Evolutionary conservation across 768 basidiomycete genomes (phyloP).

Genomic region (Leucosporidium creatinivorum): DNA sequence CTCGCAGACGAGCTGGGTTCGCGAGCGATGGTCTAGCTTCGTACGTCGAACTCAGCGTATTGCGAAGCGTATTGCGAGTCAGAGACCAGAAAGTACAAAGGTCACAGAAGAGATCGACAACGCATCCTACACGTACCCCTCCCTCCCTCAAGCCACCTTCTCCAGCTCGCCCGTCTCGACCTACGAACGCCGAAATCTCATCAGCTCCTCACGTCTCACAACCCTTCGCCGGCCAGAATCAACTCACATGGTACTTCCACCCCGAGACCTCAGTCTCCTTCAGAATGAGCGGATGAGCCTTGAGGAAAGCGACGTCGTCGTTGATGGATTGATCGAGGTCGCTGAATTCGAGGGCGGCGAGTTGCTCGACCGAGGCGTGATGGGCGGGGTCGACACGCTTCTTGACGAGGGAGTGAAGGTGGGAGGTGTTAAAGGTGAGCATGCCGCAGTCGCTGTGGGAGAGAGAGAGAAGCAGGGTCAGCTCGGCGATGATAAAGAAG

Average conservation of each 20-base stretch:
- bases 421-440: slow-evolving; percentile 51
- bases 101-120: too few species aligned
- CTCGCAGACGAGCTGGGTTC: too few species aligned
- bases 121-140: too few species aligned
- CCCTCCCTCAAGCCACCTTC: neutral
- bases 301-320: slow-evolving; percentile 42
- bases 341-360: slow-evolving; percentile 42
- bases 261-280: neutral
- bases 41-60: too few species aligned
- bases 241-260: neutral
- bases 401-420: slow-evolving; percentile 52
- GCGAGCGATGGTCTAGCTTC: too few species aligned
- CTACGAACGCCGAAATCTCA: neutral
- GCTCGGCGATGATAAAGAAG: too few species aligned
- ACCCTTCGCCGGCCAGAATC: neutral
- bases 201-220: neutral
- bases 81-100: too few species aligned
- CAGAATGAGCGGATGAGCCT: neutral
- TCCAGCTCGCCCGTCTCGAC: neutral
- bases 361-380: slow-evolving; percentile 47
- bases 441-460: slow-evolving; percentile 58
- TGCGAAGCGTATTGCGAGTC: too few species aligned
- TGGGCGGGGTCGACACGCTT: slow-evolving; percentile 40
- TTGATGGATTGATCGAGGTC: slow-evolving; percentile 35
- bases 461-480: too few species aligned